Base-by-base conservation (phyloP, 371 early-diverging fungal genomes). In the Apophysomyces trapeziformis region DNA sequence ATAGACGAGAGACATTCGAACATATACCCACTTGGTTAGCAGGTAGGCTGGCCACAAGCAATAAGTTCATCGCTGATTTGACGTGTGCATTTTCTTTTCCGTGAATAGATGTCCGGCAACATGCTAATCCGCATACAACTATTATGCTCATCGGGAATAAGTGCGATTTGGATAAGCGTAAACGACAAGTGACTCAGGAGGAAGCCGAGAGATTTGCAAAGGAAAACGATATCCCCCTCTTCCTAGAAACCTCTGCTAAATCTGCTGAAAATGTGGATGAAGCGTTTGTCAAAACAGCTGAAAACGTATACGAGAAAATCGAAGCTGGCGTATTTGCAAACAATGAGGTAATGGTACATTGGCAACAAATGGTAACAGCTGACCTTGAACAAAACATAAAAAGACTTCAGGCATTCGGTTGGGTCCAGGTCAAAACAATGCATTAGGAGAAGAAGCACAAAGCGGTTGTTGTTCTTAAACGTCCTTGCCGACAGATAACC, bases 111-210 rank as follows among this genome's bases (percentile, higher is more conserved):
- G 91, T 91, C 18, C 84, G 91, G 70, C 89, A 91, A 73, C 93
- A 95, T 67, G 93, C 95, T 47, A 97, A 93, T 78, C 92, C 92
- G 63, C 87, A 94, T 64, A 97, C 94, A 16, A 92, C 94, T 5
- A 93, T 92, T 68, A 92, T 96, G 72, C 80, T 98, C 38, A 92
- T 98, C 60, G 98, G 97, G 50, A 98, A 98, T 85, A 98, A 98
- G 76, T 89, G 90, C 56, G 98, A 98, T 79, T 79, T 97, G 45
- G 73, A 80, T 57, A 84, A 83, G 37, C 81, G 86, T 13, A 86
- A 90, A 66, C 87, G 95, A 63, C 87, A 89, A 61, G 95, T 98
- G 14, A 83, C 93, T 1, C 74, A 79, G 7, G 97, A 96, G 70
- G 96, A 96, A 75, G 99, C 93, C 59, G 90, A 92, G 64, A 87